Evolutionary conservation across 2,329 filamentous ascomycete genomes (phyloP).

Genomic region (Tolypocladium endophyticum): DNA sequence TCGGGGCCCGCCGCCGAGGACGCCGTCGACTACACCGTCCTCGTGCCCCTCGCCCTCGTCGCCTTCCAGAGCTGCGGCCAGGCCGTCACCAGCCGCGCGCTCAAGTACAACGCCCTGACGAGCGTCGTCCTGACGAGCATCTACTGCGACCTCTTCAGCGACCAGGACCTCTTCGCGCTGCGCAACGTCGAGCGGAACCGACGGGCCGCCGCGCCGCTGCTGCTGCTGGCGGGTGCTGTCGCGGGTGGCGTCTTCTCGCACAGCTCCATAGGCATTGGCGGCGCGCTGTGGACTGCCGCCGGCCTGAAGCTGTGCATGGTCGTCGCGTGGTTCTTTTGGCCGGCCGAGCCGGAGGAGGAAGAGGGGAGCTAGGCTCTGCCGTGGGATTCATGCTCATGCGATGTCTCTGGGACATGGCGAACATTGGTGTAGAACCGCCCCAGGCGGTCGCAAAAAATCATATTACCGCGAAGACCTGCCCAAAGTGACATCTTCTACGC

Average conservation of each 20-base stretch:
- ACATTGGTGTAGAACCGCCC: too few relatives aligned
- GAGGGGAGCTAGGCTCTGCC: slow-evolving; percentile 6
- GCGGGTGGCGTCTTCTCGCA: slow-evolving; percentile 38
- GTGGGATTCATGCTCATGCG: too few relatives aligned
- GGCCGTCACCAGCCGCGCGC: slow-evolving; percentile 60
- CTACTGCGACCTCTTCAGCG: slow-evolving; percentile 71
- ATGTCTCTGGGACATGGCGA: too few relatives aligned
- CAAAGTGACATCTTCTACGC: too few relatives aligned
- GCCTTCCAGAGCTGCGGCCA: slow-evolving; percentile 73
- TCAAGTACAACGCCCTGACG: slow-evolving; percentile 61
- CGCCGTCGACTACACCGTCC: slow-evolving; percentile 45
- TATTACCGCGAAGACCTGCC: too few relatives aligned
- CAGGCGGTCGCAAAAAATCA: too few relatives aligned
- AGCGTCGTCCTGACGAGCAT: slow-evolving; percentile 73
- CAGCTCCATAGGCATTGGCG: slow-evolving; percentile 35
- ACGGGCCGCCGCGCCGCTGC: slow-evolving; percentile 35
- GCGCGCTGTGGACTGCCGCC: slow-evolving; percentile 50
- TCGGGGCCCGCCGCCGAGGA: slow-evolving; percentile 29
- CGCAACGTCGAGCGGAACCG: slow-evolving; percentile 40
- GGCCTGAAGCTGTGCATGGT: slow-evolving; percentile 45
- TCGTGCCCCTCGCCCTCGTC: slow-evolving; percentile 57
- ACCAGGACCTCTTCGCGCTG: slow-evolving; percentile 36
- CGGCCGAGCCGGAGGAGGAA: slow-evolving; percentile 27
- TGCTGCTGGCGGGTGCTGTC: slow-evolving; percentile 39
- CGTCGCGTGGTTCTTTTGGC: slow-evolving; percentile 52